Percentiles rank a stretch among this genome's conserved stretches.
phyloP scores from a whole-genome alignment of 2,329 filamentous ascomycete species.

The Paracamarosporium sp. region DNA sequence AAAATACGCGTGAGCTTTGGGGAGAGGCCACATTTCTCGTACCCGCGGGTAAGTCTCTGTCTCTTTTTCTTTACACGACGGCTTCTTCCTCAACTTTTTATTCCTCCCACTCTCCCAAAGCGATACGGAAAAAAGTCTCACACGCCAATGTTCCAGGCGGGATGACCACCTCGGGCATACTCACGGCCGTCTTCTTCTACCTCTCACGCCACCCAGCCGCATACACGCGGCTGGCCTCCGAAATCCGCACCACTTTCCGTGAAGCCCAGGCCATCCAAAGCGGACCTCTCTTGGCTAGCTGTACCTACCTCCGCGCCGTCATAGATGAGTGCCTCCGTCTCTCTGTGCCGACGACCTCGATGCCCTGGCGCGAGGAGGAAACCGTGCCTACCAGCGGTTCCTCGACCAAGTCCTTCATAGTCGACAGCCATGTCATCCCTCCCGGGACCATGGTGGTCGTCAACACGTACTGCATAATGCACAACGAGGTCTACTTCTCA shows the following conservation, averaged over 20 bases:
- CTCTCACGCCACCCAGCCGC: constrained; percentile 1
- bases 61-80: too few relatives aligned
- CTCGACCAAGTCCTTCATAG: constrained; percentile 18
- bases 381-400: too few relatives aligned
- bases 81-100: too few relatives aligned
- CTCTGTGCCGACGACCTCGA: constrained; percentile 13
- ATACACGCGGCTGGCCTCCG: constrained; percentile 1
- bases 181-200: constrained; percentile 13
- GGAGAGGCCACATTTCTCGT: too few relatives aligned
- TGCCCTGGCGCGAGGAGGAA: constrained; percentile 14
- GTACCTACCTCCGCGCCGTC: constrained; percentile 23
- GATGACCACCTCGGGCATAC: constrained; percentile 9
- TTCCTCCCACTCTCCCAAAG: too few relatives aligned
- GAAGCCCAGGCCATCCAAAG: constrained; percentile 17
- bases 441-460: not conserved
- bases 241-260: constrained; percentile 17
- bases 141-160: too few relatives aligned
- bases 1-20: too few relatives aligned
- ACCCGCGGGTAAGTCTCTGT: too few relatives aligned
- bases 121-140: too few relatives aligned
- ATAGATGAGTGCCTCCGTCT: constrained; percentile 29
- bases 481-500: constrained; percentile 3
- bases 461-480: constrained; percentile 9
- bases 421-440: constrained; percentile 19
- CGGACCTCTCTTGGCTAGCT: constrained; percentile 14